phyloP scores from a whole-genome alignment of 2,329 filamentous ascomycete species.

The Decorospora gaudefroyi region DNA sequence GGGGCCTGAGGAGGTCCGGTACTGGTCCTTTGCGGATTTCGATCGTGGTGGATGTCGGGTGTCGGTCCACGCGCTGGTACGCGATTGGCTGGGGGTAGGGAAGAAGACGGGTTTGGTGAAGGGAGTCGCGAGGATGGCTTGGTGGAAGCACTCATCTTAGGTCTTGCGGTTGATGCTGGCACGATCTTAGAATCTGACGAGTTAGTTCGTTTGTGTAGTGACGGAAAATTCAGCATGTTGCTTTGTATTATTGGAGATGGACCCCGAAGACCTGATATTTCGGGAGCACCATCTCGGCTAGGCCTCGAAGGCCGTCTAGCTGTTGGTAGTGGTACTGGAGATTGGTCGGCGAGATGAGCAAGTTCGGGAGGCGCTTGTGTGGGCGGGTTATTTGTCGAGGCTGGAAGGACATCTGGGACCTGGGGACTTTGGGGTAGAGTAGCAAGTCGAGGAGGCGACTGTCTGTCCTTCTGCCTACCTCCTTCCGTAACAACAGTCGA shows the following conservation, averaged over 20 bases:
- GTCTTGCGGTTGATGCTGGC: conserved; percentile 20
- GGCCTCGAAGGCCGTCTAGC: conserved; percentile 54
- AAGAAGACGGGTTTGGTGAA: conserved; percentile 46
- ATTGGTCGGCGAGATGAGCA: conserved; percentile 66
- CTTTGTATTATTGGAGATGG: conserved; percentile 61
- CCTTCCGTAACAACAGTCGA: conserved; percentile 66
- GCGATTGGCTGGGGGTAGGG: conserved; percentile 30
- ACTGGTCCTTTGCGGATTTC: conserved; percentile 38
- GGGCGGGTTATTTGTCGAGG: conserved; percentile 17
- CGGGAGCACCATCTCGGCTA: conserved; percentile 53
- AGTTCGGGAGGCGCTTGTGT: conserved; percentile 46
- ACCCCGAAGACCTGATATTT: conserved; percentile 51
- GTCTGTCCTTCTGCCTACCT: conserved; percentile 51
- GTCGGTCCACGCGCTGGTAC: conserved; percentile 39
- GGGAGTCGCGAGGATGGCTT: conserved; percentile 47
- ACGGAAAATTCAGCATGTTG: conserved; percentile 56
- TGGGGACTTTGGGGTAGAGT: conserved; percentile 60
- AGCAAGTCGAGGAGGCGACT: conserved; percentile 34
- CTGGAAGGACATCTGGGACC: conserved; percentile 9
- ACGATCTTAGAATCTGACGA: conserved; percentile 52
- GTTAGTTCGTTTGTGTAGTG: conserved; percentile 56
- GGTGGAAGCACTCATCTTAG: conserved; percentile 33
- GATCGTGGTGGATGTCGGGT: conserved; percentile 49
- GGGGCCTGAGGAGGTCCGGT: conserved; percentile 48
- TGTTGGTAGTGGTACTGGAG: conserved; percentile 52